Evolutionary conservation across 2,329 filamentous ascomycete species (phyloP).

Genomic region (Ophiocordyceps sinensis): DNA sequence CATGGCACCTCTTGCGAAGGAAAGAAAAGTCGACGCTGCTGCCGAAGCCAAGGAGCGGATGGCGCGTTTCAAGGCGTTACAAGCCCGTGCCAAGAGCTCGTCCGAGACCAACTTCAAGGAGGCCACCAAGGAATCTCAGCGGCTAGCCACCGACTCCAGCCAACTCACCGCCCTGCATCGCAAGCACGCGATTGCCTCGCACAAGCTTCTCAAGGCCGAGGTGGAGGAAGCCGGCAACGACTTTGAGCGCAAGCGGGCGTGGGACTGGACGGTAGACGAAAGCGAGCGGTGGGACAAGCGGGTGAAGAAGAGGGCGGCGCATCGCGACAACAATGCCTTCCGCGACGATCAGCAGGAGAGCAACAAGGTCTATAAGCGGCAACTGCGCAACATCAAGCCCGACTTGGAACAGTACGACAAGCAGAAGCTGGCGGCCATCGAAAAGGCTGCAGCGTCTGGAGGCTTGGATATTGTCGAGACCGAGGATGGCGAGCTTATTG

Average conservation of each 20-base stretch:
- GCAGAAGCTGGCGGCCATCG: constrained; percentile 72
- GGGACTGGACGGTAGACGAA: constrained; percentile 97
- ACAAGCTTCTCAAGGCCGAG: constrained; percentile 89
- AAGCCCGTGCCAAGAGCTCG: constrained; percentile 63
- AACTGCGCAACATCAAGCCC: constrained; percentile 62
- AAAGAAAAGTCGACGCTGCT: constrained; percentile 16
- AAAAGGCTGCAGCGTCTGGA: constrained; percentile 70
- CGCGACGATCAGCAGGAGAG: constrained; percentile 79
- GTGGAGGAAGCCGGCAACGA: constrained; percentile 74
- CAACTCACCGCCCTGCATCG: constrained; percentile 68
- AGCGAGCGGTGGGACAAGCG: constrained; percentile 88
- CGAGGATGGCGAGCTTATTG: constrained; percentile 86
- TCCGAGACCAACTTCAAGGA: constrained; percentile 67
- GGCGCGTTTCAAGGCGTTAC: constrained; percentile 75
- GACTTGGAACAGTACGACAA: constrained; percentile 75
- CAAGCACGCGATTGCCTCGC: constrained; percentile 73
- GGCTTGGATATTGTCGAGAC: constrained; percentile 89
- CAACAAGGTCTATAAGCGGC: constrained; percentile 85
- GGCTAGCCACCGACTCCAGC: constrained; percentile 61
- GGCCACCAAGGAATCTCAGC: constrained; percentile 69
- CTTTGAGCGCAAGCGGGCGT: constrained; percentile 94
- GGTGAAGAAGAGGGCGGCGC: constrained; percentile 68
- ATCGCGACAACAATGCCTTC: constrained; percentile 78
- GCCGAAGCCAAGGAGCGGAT: constrained; percentile 48
- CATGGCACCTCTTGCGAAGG: constrained; percentile 15